Percentiles rank a stretch among this genome's conserved stretches.
Conservation (phyloP, 352 stramenopile species). For the Phytophthora hibernalis region DNA sequence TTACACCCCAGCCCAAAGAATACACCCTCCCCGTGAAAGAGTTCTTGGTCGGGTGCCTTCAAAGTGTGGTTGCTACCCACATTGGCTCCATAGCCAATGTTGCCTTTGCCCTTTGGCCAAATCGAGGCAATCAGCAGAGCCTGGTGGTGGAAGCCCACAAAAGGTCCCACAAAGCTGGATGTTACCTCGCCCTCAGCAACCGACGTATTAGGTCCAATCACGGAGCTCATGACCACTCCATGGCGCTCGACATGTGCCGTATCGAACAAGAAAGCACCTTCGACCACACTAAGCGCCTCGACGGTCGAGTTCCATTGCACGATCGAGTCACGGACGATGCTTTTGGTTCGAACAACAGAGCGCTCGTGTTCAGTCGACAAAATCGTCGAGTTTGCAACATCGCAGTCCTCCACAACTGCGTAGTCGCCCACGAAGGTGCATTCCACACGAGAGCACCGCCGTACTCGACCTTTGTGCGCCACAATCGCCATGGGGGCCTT, state of each 20-base stretch:
- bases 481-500: conserved; percentile 63
- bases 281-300: conserved; percentile 70
- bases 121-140: conserved; percentile 92
- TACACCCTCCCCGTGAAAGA: conserved; percentile 92
- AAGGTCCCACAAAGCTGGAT: conserved; percentile 92
- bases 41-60: conserved; percentile 91
- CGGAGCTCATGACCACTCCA: conserved; percentile 84
- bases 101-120: conserved; percentile 94
- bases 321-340: conserved; percentile 67
- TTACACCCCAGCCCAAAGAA: conserved; percentile 96
- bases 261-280: conserved; percentile 79
- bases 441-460: conserved; percentile 68
- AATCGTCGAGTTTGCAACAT: conserved; percentile 67
- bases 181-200: conserved; percentile 92
- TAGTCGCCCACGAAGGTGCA: conserved; percentile 70
- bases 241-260: conserved; percentile 81
- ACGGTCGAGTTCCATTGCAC: conserved; percentile 79
- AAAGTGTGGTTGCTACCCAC: conserved; percentile 97
- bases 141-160: conserved; percentile 96
- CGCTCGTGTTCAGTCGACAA: conserved; percentile 65
- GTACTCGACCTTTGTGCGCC: conserved; percentile 51
- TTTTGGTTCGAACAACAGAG: conserved; percentile 58
- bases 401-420: conserved; percentile 67
- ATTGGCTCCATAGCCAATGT: conserved; percentile 95
- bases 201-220: conserved; percentile 88